Evolutionary conservation across 176 grass and related monocot species (phyloP), one percentile per base, ranked within the genome.

Genomic region (Oryza glumipatula): DNA sequence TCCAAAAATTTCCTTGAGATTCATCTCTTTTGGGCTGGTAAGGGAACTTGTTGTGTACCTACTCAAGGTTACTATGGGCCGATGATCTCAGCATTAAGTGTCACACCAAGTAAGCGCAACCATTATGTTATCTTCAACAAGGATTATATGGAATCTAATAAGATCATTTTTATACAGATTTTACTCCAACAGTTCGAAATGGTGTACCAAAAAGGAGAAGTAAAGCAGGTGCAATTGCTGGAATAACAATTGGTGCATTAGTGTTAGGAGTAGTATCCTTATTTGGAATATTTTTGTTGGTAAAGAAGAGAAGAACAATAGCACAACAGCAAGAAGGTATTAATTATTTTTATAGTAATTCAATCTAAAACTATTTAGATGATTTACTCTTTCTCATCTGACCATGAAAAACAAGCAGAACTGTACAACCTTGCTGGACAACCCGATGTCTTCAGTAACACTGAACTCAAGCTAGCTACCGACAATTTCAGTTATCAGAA

Each of bases 11-110:
- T 98, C 65, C 90, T 95, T 16, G 92, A 98, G 86, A 88, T 98
- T 56, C 95, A 98, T 93, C 86, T 98, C 32, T 98, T 98, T 77
- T 98, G 95, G 95, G 87, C 95, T 84, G 95, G 91, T 16, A 98
- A 95, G 80, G 95, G 95, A 17, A 98, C 92, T 86, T 93, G 88
- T 78, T 93, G 87, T 32, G 65, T 95, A 78, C 93, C 93, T 67
- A 87, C 48, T 7, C 85, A 92, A 87, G 93, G 93, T 38, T 95
- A 90, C 79, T 95, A 93, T 19, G 95, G 95, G 3, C 82, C 91
- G 41, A 83, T 83, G 68, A 82, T 98, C 71, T 93, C 95, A 36
- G 95, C 93, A 45, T 85, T 98, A 14, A 95, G 93, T 23, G 89
- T 89, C 24, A 83, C 89, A 64, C 95, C 95, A 86, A 87, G 89